phyloP scores from a whole-genome alignment of 73 alveolate genomes.

The Tetrahymena borealis region DNA sequence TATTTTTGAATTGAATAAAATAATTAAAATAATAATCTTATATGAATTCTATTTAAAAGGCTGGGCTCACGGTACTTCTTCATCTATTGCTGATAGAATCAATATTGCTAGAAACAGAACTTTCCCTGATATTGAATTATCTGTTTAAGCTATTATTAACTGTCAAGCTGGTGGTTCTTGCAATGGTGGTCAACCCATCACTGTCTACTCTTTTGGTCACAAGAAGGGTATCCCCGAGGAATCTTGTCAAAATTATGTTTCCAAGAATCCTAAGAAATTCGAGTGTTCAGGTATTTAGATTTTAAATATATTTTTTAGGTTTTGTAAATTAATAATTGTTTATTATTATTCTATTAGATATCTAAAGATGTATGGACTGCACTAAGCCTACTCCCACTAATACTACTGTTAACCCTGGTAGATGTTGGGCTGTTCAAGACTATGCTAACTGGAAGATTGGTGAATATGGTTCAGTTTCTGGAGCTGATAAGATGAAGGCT shows the following conservation, averaged over 20 bases:
- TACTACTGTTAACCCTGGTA: conserved; percentile 5
- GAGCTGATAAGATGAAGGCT: conserved; percentile 70
- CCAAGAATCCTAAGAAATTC: conserved; percentile 29
- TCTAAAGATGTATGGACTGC: neutral
- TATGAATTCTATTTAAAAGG: conserved; percentile 43
- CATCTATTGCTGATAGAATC: conserved; percentile 85
- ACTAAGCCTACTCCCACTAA: neutral
- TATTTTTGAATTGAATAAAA: too few relatives aligned
- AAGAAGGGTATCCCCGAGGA: conserved; percentile 67
- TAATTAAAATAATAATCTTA: neutral
- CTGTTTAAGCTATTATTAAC: conserved; percentile 64
- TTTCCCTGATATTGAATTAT: conserved; percentile 55
- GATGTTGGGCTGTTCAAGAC: neutral
- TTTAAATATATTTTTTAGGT: neutral
- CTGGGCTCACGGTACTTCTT: conserved; percentile 84
- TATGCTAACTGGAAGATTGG: conserved; percentile 56
- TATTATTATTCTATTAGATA: neutral
- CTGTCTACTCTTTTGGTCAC: conserved; percentile 59
- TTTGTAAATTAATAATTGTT: neutral
- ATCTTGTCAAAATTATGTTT: conserved; percentile 56
- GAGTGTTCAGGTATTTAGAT: neutral
- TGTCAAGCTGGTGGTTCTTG: conserved; percentile 81
- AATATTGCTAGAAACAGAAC: conserved; percentile 53
- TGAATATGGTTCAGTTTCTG: conserved; percentile 51
- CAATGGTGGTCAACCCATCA: conserved; percentile 79